Evolutionary conservation across 305 asterid species (phyloP), one percentile per base, ranked within the genome.

Genomic region (Rubia tinctorum): DNA sequence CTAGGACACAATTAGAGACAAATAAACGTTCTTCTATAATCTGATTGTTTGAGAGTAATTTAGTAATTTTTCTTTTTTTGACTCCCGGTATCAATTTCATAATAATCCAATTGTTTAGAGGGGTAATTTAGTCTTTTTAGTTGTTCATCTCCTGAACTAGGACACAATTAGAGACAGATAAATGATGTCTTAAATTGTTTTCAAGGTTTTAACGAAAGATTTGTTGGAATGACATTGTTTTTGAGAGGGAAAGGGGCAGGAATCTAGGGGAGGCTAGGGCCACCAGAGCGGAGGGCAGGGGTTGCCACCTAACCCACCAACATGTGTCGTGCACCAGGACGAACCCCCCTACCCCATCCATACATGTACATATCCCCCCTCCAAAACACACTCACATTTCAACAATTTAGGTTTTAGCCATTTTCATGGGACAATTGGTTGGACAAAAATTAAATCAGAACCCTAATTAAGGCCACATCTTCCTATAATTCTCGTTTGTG

Each of bases 261-360:
- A 83, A 87, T 86, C 85, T 81, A 42, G 73, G 81, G 84, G 71
- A 42, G 42, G 14, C 12, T 80, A 86, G 91, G 90, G 80, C 88
- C 93, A 40, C 62, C 17, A 64, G 27, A 34, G 65, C 75, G 80
- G 88, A 78, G 80, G 89, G 83, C 89, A 89, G 86, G 84, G 77
- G 76, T 68, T 91, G 97, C 88, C 82, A 85, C 84, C 95, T 79
- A 85, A 84, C 89, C 89, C 81, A 81, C 96, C 87, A 88, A 87
- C 97, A 88, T 34, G 79, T 78, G 84, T 88, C 95, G 86, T 91
- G 97, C 88, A 79, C 68, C 69, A 76, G 75, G 74, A 81, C 79
- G 71, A 74, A 67, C 73, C 70, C 80, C 59, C 78, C n/a, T 76
- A 71, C 77, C 88, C 84, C 79, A 75, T 77, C 76, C 86, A 70